Conservation (phyloP, 176 grass and related monocot species). For the Tillandsia fasciculata region DNA sequence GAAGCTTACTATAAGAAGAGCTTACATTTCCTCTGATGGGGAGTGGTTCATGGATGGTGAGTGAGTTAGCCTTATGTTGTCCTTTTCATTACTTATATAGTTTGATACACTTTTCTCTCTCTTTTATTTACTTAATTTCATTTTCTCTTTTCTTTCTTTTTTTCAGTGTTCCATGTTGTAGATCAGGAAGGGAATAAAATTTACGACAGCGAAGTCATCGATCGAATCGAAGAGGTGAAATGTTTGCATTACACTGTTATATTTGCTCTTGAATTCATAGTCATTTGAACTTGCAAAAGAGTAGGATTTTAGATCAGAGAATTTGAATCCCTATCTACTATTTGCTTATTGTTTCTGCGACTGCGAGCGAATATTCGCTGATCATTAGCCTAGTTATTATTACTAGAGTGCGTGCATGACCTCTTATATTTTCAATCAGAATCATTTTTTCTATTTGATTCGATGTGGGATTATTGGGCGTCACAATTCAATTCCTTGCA, state of each 20-base stretch:
- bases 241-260: background rate
- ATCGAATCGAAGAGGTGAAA: constrained; percentile 68
- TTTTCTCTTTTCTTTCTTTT: background rate
- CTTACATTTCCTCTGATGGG: constrained; percentile 95
- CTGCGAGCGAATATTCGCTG: too few species aligned
- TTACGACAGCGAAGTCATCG: constrained; percentile 57
- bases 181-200: constrained; percentile 85
- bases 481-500: background rate
- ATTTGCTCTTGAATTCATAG: background rate
- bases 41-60: constrained; percentile 99
- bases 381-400: too few species aligned
- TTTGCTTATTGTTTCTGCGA: too few species aligned
- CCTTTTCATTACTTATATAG: background rate
- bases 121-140: background rate
- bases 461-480: too few species aligned
- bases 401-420: too few species aligned
- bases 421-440: too few species aligned
- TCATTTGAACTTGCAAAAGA: background rate
- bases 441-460: too few species aligned
- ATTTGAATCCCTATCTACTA: too few species aligned
- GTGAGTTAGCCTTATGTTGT: background rate
- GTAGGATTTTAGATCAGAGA: background rate
- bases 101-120: background rate
- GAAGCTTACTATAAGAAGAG: constrained; percentile 78
- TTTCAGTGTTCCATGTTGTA: constrained; percentile 95